Evolutionary conservation across 148 eudicot genomes (phyloP), one percentile per base, ranked within the genome.

Genomic region (Fagopyrum homotropicum): DNA sequence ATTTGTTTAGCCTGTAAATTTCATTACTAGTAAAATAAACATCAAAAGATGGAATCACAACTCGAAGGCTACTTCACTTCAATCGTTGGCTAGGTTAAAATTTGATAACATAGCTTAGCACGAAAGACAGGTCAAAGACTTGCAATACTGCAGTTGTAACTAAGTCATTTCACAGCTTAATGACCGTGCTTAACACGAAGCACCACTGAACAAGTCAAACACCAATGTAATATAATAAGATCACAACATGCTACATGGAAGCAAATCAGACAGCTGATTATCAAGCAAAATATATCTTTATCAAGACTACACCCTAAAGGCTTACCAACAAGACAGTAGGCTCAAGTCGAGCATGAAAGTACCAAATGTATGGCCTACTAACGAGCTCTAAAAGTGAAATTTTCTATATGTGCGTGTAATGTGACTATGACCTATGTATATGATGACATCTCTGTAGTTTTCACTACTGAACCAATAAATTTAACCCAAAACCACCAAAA

Each of bases 401-500:
- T 11, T 55, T 55, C n/a, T 55, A 55, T 22, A 59, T 59, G 6
- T 30, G 47, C 46, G 43, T 66, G 46, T 46, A 2, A 49, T 66
- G 30, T 40, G 47, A 66, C 71, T 66, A 35, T 10, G 30, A 1
- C 45, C 70, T 64, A 64, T 43, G 46, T 66, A 66, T 66, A 66
- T 0, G 71, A 66, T 40, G 14, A 66, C 71, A 22, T 35, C 9
- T 40, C 46, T 40, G 19, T 15, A 5, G 30, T 5, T 40, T 40
- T 29, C 8, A 1, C 44, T 40, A 66, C 71, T 35, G 7, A 40
- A 17, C 45, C 69, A 10, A 29, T 29, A 30, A 10, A 63, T 3
- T 63, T 40, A 66, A 66, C 47, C 71, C 19, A 66, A 66, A 66
- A 35, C 46, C 71, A 14, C 19, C 5, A 40, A 66, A 66, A 66